Conservation (phyloP, 306 rosid genomes). For the Quercus bicolor region DNA sequence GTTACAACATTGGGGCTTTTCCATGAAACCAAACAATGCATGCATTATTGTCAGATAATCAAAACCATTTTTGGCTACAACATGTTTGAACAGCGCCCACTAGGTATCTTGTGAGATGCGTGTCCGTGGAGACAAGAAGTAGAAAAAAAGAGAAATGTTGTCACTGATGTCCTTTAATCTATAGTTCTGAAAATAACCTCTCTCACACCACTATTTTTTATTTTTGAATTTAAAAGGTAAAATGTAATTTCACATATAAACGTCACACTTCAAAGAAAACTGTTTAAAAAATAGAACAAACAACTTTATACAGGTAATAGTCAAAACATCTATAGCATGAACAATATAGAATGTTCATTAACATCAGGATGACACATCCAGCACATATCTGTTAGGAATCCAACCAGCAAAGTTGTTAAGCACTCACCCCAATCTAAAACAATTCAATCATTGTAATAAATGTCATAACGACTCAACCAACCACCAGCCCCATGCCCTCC, state of each 20-base stretch:
- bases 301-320: conserved; percentile 6
- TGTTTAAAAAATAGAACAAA: not conserved
- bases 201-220: no score
- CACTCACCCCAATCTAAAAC: conserved; percentile 86
- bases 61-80: no score
- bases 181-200: no score
- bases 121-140: no score
- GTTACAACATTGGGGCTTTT: no score
- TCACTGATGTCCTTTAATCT: no score
- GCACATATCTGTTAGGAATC: conserved; percentile 3
- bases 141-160: no score
- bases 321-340: conserved; percentile 1
- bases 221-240: no score
- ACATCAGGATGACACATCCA: not conserved
- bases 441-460: conserved; percentile 79
- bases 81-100: no score
- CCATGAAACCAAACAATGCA: no score
- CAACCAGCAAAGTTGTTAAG: conserved; percentile 19
- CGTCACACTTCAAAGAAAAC: not conserved
- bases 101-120: no score
- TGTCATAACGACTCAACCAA: conserved; percentile 96
- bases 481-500: conserved; percentile 97
- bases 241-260: not conserved
- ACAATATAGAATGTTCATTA: not conserved
- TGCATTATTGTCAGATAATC: no score